These are phyloP conservation scores for Globisporangium perplexum DNA, from an alignment of 352 stramenopile genomes.

Conservation along the genomic window DNA sequence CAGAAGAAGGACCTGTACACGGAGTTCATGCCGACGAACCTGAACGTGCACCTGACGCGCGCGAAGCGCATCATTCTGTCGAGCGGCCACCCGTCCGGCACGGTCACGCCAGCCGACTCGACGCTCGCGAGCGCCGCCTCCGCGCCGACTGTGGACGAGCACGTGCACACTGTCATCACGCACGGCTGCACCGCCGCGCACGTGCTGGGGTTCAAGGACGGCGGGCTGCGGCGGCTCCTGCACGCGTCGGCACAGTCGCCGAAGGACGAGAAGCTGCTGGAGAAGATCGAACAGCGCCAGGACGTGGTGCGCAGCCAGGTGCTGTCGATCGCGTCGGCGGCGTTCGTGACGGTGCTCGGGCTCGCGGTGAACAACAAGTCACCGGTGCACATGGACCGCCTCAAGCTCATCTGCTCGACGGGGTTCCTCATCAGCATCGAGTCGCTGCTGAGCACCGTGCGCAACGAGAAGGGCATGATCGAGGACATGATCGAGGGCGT, in stretches of 20 bases:
- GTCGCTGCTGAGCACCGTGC: conserved; percentile 91
- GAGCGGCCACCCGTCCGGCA: conserved; percentile 11
- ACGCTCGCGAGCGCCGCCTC: conserved; percentile 17
- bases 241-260: conserved; percentile 36
- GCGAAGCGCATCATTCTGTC: conserved; percentile 50
- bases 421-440: conserved; percentile 92
- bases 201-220: conserved; percentile 80
- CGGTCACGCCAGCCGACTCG: conserved; percentile 17
- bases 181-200: conserved; percentile 80
- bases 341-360: conserved; percentile 67
- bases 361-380: conserved; percentile 58
- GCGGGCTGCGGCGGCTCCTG: conserved; percentile 58
- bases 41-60: conserved; percentile 79
- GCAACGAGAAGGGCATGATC: conserved; percentile 95
- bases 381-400: conserved; percentile 42
- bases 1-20: conserved; percentile 84
- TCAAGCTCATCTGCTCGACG: conserved; percentile 61
- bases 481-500: conserved; percentile 88
- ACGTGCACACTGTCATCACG: conserved; percentile 70
- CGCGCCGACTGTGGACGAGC: conserved; percentile 28
- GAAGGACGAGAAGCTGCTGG: conserved; percentile 39
- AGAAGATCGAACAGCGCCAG: conserved; percentile 73
- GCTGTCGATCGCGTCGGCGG: conserved; percentile 59
- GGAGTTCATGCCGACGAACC: conserved; percentile 84
- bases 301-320: conserved; percentile 78